Evolutionary conservation across 495 filamentous ascomycete species (phyloP), one percentile per base, ranked within the genome.

Genomic region (Tuber microsphaerosporum): DNA sequence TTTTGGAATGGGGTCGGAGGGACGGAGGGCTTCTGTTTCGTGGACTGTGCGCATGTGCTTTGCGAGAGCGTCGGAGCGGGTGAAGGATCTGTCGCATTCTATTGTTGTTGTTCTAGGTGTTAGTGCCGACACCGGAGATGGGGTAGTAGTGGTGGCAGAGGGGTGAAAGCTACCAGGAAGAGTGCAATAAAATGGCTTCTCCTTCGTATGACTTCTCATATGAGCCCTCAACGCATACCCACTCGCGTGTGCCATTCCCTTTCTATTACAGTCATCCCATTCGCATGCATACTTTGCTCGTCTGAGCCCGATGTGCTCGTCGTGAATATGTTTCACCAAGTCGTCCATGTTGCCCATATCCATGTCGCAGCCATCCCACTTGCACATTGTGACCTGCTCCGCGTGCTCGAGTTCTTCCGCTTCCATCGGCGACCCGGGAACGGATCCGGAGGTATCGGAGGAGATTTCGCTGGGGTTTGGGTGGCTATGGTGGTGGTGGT

Each of bases 1-100:
- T 84, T 92, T 94, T 2, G 92, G 91, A 31, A 94, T 91, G 7
- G 93, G 91, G 81, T 96, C 94, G n/a, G 91, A 91, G 9, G 92
- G 92, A 9, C 94, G 91, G 7, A 97, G 87, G 8, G 93, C 91
- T 84, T 98, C 96, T 51, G 94, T 97, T 84, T 99, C 96, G 85
- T 99, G 95, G 43, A 99, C 95, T 44, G 95, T 98, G 83, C 95
- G 91, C 93, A 97, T 97, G 83, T 99, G 95, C 83, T 99, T 99
- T 9, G 95, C 93, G 0, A 99, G 89, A 34, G 95, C 95, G 83
- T 99, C 95, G 43, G 95, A 98, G 74, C 95, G 90, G 14, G 95
- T 99, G 82, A 99, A 99, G 73, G 94, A 93, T 81, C 94, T 92
- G 82, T 99, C 96, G 84, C 95, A 99, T 88, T 99, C 95, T 97